phyloP scores from a whole-genome alignment of 2,329 filamentous ascomycete genomes.

The Aureobasidium zeae region DNA sequence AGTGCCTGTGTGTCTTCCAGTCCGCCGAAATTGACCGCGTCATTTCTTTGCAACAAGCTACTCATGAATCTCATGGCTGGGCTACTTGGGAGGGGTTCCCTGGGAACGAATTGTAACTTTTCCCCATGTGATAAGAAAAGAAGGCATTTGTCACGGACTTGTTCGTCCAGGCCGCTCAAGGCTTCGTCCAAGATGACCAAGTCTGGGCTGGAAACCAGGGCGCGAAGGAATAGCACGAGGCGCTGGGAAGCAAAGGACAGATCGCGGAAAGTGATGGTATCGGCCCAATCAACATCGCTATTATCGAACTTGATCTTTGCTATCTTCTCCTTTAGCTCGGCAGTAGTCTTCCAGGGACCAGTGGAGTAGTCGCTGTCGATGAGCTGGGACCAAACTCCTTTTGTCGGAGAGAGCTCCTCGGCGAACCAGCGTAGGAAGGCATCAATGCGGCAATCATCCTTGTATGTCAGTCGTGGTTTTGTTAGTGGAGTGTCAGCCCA shows the following conservation, averaged over 20 bases:
- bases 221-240: conserved; percentile 66
- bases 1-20: conserved; percentile 66
- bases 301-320: conserved; percentile 8
- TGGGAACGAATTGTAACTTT: conserved; percentile 7
- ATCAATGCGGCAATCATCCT: conserved; percentile 53
- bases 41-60: conserved; percentile 31
- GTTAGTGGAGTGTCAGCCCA: conserved; percentile 82
- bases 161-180: conserved; percentile 42
- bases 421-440: conserved; percentile 69
- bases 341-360: not conserved
- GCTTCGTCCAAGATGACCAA: conserved; percentile 45
- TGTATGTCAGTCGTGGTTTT: conserved; percentile 53
- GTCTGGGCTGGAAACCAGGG: conserved; percentile 37
- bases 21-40: conserved; percentile 48
- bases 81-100: not conserved
- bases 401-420: conserved; percentile 57
- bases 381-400: not conserved
- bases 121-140: conserved; percentile 57
- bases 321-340: not conserved
- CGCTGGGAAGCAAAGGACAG: conserved; percentile 75
- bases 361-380: not conserved
- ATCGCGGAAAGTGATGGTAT: conserved; percentile 58
- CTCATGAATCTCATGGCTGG: not conserved
- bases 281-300: conserved; percentile 51
- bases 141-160: conserved; percentile 75